phyloP scores from a whole-genome alignment of 164 flowering plant species.

The Piper betle region DNA sequence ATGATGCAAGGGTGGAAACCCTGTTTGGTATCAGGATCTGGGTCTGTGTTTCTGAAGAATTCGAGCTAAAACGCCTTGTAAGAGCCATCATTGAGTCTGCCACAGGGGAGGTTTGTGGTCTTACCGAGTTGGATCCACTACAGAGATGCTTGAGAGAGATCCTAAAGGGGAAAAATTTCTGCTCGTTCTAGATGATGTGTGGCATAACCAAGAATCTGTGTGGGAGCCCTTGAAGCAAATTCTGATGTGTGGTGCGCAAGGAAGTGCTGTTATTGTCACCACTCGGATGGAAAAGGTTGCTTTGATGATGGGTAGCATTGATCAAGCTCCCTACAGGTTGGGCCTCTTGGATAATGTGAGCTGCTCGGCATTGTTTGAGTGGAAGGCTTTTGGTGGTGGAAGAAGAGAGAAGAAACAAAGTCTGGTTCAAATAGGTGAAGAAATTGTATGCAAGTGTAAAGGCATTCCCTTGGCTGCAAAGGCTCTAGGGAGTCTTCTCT shows the following conservation, averaged over 20 bases:
- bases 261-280: constrained; percentile 12
- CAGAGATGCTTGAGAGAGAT: constrained; percentile 1
- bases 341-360: constrained; percentile 4
- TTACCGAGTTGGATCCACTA: not conserved
- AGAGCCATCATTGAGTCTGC: constrained; percentile 4
- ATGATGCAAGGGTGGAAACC: not conserved
- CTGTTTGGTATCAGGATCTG: constrained; percentile 2
- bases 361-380: constrained; percentile 9
- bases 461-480: constrained; percentile 10
- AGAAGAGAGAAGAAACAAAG: not conserved
- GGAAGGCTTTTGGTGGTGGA: constrained; percentile 3
- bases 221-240: constrained; percentile 3
- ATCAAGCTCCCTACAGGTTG: not conserved
- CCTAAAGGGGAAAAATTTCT: constrained; percentile 6
- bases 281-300: constrained; percentile 9
- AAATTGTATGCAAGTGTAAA: constrained; percentile 8
- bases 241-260: not conserved
- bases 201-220: constrained; percentile 4
- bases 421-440: constrained; percentile 1
- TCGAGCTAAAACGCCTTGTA: not conserved
- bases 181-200: constrained; percentile 11
- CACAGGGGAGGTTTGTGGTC: not conserved
- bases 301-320: constrained; percentile 1
- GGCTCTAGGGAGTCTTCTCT: constrained; percentile 6
- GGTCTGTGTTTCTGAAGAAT: constrained; percentile 4